These are phyloP conservation scores for Vaccinium darrowii DNA, from an alignment of 148 eudicot species.

Conservation along the genomic window DNA sequence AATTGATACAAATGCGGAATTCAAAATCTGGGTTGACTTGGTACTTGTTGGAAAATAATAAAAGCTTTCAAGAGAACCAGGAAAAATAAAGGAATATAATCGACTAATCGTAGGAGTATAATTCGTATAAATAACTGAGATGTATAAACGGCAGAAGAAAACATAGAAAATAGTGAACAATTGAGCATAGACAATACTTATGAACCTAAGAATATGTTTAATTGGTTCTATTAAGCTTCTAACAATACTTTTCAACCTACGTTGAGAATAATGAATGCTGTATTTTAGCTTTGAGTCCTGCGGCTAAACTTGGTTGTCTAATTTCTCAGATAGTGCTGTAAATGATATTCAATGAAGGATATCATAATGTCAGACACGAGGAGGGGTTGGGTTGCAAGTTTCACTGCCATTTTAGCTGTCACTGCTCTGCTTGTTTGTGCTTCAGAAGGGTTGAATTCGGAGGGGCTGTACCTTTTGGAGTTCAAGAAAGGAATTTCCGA, in stretches of 20 bases:
- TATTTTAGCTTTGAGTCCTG: neutral
- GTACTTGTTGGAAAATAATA: neutral
- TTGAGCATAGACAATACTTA: neutral
- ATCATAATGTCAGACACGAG: conserved; percentile 42
- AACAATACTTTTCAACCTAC: neutral
- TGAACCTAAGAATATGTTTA: neutral
- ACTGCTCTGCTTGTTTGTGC: conserved; percentile 30
- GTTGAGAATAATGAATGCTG: neutral
- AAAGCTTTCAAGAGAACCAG: neutral
- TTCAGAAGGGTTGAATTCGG: conserved; percentile 66
- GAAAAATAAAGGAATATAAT: neutral
- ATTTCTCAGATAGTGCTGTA: conserved; percentile 14
- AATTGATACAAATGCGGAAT: neutral
- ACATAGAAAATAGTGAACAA: neutral
- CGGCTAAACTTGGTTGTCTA: neutral
- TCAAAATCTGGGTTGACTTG: neutral
- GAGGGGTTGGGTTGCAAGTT: conserved; percentile 34
- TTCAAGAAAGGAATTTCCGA: conserved; percentile 58
- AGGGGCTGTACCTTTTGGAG: conserved; percentile 67
- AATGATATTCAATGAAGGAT: conserved; percentile 17
- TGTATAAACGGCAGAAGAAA: neutral
- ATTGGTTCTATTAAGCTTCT: neutral
- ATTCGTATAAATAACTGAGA: neutral
- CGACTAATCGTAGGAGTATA: neutral
- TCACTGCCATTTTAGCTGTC: conserved; percentile 30